These are phyloP conservation scores for Mycosarcoma maydis DNA, from an alignment of 1,284 basidiomycete species.

Conservation along the genomic window DNA sequence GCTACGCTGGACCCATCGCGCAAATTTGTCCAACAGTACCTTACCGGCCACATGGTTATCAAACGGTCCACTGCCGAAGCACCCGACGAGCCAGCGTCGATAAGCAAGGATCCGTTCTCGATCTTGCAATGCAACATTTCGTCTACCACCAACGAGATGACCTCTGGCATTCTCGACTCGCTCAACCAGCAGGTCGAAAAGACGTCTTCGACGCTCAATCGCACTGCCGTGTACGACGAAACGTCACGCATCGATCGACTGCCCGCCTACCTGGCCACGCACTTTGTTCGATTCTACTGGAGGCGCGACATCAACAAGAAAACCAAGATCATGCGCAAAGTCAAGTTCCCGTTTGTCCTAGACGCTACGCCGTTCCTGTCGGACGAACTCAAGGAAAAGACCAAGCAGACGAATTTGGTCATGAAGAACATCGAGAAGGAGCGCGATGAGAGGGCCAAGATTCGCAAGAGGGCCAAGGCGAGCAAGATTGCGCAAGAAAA, in stretches of 20 bases:
- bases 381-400: constrained; percentile 78
- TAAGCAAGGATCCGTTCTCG: constrained; percentile 78
- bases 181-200: constrained; percentile 88
- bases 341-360: constrained; percentile 87
- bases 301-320: constrained; percentile 83
- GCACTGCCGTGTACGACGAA: constrained; percentile 85
- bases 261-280: constrained; percentile 82
- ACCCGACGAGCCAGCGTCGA: constrained; percentile 77
- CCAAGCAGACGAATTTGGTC: constrained; percentile 76
- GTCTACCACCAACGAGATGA: constrained; percentile 85
- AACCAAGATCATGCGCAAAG: constrained; percentile 77
- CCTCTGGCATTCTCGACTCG: constrained; percentile 83
- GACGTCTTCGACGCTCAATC: constrained; percentile 79
- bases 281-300: constrained; percentile 97
- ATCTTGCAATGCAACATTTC: constrained; percentile 95
- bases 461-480: constrained; percentile 78
- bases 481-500: constrained; percentile 64
- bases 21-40: constrained; percentile 81
- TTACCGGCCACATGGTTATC: constrained; percentile 82
- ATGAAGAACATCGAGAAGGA: constrained; percentile 84
- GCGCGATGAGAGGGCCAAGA: constrained; percentile 82
- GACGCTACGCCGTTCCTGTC: constrained; percentile 85
- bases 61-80: constrained; percentile 75
- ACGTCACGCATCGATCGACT: constrained; percentile 83
- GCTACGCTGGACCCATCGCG: constrained; percentile 23